A percentile compares a stretch with the other conserved stretches of the same genome.
These are phyloP conservation scores for Isatis tinctoria DNA, from an alignment of 345 rosid species.

Conservation along the genomic window DNA sequence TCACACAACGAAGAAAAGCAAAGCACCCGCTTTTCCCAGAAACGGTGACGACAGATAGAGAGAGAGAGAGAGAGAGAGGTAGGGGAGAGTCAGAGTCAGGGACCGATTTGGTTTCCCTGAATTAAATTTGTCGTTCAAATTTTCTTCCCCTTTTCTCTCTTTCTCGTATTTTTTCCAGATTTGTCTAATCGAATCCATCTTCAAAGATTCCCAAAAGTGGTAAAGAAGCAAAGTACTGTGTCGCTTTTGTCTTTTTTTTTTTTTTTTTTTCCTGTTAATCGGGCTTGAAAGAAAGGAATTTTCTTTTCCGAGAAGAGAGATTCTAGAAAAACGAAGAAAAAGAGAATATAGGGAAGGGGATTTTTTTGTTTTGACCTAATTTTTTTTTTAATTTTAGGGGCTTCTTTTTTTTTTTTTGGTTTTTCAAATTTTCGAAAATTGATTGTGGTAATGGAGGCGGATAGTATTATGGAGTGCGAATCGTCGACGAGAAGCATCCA, in stretches of 20 bases:
- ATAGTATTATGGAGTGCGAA: slow-evolving; percentile 65
- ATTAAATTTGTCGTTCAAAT: background rate
- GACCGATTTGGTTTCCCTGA: slow-evolving; percentile 33
- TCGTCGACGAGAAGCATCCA: slow-evolving; percentile 56
- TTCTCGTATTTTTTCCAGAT: slow-evolving; percentile 13
- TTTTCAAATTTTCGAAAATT: background rate
- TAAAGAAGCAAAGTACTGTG: slow-evolving; percentile 30
- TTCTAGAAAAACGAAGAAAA: background rate
- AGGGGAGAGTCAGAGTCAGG: background rate
- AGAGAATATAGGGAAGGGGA: background rate
- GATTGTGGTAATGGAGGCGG: slow-evolving; percentile 55
- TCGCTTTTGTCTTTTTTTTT: background rate
- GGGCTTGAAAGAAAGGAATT: slow-evolving; percentile 22
- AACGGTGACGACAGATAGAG: slow-evolving; percentile 27
- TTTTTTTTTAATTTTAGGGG: slow-evolving; percentile 20
- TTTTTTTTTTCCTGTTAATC: slow-evolving; percentile 3
- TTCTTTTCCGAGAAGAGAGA: background rate
- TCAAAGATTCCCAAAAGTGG: slow-evolving; percentile 24
- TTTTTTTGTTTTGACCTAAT: background rate
- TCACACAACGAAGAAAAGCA: slow-evolving; percentile 39
- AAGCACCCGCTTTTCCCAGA: slow-evolving; percentile 33
- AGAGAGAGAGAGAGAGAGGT: background rate
- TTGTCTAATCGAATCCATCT: slow-evolving; percentile 20
- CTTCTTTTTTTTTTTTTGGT: background rate
- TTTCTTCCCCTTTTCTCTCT: slow-evolving; percentile 6